Conservation (phyloP, 768 basidiomycete species). For the Chiua virens region DNA sequence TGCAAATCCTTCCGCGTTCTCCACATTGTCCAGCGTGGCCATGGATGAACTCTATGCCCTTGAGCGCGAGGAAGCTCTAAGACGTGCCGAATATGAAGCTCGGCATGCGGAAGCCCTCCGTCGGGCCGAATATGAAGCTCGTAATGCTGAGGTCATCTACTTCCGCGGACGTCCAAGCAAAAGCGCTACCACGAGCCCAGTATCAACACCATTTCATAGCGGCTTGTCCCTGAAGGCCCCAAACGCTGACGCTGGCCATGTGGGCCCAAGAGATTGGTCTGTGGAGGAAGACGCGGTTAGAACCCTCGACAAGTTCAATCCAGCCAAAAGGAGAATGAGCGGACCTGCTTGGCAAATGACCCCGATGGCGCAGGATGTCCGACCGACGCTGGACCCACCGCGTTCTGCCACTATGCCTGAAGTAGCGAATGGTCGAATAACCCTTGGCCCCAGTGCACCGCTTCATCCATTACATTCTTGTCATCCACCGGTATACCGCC, state of each 20-base stretch:
- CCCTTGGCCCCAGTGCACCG: constrained; percentile 21
- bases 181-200: constrained; percentile 69
- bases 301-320: constrained; percentile 24
- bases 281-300: constrained; percentile 28
- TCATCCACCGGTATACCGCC: constrained; percentile 33
- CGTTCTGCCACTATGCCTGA: constrained; percentile 17
- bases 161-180: constrained; percentile 46
- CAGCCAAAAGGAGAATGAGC: constrained; percentile 48
- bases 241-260: constrained; percentile 41
- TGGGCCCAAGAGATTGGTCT: constrained; percentile 40
- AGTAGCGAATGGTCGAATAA: constrained; percentile 12
- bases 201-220: constrained; percentile 42
- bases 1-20: constrained; percentile 51
- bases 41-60: constrained; percentile 90
- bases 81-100: constrained; percentile 86
- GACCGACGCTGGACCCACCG: constrained; percentile 19
- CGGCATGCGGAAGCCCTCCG: constrained; percentile 68
- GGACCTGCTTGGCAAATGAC: constrained; percentile 58
- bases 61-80: constrained; percentile 79
- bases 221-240: constrained; percentile 18
- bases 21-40: constrained; percentile 71
- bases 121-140: constrained; percentile 60
- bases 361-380: constrained; percentile 36
- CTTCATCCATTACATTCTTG: constrained; percentile 45
- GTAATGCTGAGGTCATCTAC: constrained; percentile 47